These are phyloP conservation scores for Ormosia emarginata DNA, from an alignment of 306 rosid species.

Conservation along the genomic window DNA sequence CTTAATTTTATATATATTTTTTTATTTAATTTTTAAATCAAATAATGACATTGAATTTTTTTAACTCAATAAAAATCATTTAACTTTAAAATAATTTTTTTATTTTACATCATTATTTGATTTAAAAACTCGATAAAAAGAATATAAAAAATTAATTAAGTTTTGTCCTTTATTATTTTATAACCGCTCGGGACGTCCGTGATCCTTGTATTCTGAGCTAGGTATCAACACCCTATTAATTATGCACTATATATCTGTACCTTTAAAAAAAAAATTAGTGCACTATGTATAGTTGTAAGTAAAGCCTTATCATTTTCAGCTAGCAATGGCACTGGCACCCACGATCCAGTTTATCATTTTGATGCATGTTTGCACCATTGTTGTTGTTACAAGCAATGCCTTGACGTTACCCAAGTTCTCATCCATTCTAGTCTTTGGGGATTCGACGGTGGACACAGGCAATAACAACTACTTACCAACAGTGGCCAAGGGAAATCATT, in stretches of 20 bases:
- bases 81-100: too few relatives aligned
- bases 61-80: too few relatives aligned
- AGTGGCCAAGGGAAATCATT: slow-evolving; percentile 37
- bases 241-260: too few relatives aligned
- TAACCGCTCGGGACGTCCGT: too few relatives aligned
- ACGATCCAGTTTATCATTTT: slow-evolving; percentile 1
- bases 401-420: slow-evolving; percentile 27
- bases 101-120: too few relatives aligned
- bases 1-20: too few relatives aligned
- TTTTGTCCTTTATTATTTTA: too few relatives aligned
- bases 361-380: slow-evolving; percentile 17
- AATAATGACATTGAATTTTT: too few relatives aligned
- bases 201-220: too few relatives aligned
- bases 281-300: not conserved
- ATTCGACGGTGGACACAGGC: slow-evolving; percentile 51
- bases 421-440: slow-evolving; percentile 56
- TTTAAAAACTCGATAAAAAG: too few relatives aligned
- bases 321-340: slow-evolving; percentile 16
- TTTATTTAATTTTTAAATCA: too few relatives aligned
- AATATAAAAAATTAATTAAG: not conserved
- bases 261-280: not conserved
- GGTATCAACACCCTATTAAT: too few relatives aligned
- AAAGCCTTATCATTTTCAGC: not conserved
- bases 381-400: slow-evolving; percentile 16
- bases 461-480: slow-evolving; percentile 54